Evolutionary conservation across 2,329 filamentous ascomycete genomes (phyloP).

Genomic region (Elsinoe necatrix): DNA sequence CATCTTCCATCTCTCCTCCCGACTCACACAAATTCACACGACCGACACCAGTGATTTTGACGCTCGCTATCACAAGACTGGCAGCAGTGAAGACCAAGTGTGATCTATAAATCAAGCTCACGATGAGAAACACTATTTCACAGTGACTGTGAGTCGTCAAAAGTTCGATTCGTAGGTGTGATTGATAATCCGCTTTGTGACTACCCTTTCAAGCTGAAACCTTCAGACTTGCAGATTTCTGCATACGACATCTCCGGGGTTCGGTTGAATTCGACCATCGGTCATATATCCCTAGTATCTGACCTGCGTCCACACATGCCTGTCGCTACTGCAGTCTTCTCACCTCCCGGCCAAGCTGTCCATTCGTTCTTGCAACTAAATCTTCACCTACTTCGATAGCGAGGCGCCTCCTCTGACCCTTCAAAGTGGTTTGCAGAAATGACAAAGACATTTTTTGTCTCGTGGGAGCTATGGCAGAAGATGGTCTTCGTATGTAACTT

Average conservation of each 20-base stretch:
- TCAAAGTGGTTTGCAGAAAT: not conserved
- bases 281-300: not conserved
- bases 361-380: not conserved
- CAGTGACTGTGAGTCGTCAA: too few relatives aligned
- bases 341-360: not conserved
- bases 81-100: too few relatives aligned
- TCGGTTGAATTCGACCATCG: not conserved
- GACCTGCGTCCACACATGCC: not conserved
- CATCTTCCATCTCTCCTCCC: not conserved
- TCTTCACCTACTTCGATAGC: not conserved
- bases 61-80: too few relatives aligned
- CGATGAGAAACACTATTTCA: too few relatives aligned
- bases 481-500: constrained; percentile 68
- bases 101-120: too few relatives aligned
- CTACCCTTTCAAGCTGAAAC: not conserved
- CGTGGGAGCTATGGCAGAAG: constrained; percentile 78
- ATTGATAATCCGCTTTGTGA: too few relatives aligned
- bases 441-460: constrained; percentile 33
- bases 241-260: not conserved
- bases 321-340: not conserved
- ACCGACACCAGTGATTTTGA: too few relatives aligned
- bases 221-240: not conserved
- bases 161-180: too few relatives aligned
- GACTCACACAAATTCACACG: not conserved
- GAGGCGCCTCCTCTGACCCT: not conserved